phyloP scores from a whole-genome alignment of 2,329 filamentous ascomycete species.

The Colletotrichum shisoi region DNA sequence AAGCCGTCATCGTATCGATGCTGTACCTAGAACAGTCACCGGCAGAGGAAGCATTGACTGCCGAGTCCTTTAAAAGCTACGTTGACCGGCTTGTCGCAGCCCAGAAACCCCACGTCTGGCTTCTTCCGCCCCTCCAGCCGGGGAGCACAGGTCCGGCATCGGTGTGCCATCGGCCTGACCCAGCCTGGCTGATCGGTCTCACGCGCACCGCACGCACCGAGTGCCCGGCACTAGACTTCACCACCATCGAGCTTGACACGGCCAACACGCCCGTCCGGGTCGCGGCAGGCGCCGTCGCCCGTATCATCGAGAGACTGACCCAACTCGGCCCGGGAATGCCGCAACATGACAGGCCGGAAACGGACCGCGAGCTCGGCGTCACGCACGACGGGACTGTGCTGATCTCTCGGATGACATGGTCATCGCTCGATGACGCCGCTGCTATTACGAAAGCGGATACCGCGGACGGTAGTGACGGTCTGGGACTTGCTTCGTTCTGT shows the following conservation, averaged over 20 bases:
- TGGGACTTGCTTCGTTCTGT: not conserved
- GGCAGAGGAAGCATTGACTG: not conserved
- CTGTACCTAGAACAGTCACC: not conserved
- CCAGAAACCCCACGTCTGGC: not conserved
- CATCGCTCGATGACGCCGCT: not conserved
- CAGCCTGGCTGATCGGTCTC: constrained; percentile 44
- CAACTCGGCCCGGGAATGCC: not conserved
- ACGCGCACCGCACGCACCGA: constrained; percentile 46
- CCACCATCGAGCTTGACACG: constrained; percentile 45
- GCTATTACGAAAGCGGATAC: not conserved
- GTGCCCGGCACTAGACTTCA: constrained; percentile 41
- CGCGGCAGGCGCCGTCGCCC: not conserved
- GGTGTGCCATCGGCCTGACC: constrained; percentile 37
- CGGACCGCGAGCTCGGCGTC: not conserved
- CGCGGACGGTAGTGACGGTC: not conserved
- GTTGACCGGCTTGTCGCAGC: not conserved
- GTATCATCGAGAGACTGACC: not conserved
- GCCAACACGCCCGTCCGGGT: not conserved
- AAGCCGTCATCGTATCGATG: constrained; percentile 5
- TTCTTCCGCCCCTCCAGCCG: not conserved
- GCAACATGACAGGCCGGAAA: not conserved
- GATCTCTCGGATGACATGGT: not conserved
- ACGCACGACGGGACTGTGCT: not conserved
- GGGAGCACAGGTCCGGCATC: not conserved
- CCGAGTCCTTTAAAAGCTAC: not conserved